These are phyloP conservation scores for Aquilaria malaccensis DNA, from an alignment of 345 rosid species.

Conservation along the genomic window DNA sequence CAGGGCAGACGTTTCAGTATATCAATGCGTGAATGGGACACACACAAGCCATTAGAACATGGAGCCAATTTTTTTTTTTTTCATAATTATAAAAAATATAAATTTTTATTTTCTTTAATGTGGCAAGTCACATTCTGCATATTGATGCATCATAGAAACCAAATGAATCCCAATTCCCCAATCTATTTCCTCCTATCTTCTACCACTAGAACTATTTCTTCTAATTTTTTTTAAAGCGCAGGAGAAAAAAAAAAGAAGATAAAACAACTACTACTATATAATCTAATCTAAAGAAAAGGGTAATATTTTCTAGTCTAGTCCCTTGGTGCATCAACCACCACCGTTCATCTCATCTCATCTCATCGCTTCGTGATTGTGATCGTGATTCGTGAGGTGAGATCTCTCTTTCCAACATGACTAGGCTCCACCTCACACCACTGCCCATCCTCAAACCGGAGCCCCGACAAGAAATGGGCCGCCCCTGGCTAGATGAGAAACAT, in stretches of 20 bases:
- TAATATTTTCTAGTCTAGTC: background rate
- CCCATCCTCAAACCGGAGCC: constrained; percentile 1
- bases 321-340: no score
- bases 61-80: constrained; percentile 1
- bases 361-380: no score
- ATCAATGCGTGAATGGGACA: constrained; percentile 1
- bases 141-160: constrained; percentile 8
- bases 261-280: no score
- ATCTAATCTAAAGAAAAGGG: background rate
- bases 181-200: no score
- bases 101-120: constrained; percentile 11
- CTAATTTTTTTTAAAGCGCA: no score
- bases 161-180: constrained; percentile 25
- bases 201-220: no score
- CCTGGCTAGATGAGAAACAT: constrained; percentile 6
- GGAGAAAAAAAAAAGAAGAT: no score
- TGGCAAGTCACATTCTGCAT: constrained; percentile 3
- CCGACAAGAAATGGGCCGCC: background rate
- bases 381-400: constrained; percentile 8
- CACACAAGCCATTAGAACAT: background rate
- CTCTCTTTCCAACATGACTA: constrained; percentile 26
- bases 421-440: constrained; percentile 29
- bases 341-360: no score
- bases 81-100: background rate
- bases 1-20: background rate